phyloP scores from a whole-genome alignment of 768 basidiomycete species.

The Bullera alba region DNA sequence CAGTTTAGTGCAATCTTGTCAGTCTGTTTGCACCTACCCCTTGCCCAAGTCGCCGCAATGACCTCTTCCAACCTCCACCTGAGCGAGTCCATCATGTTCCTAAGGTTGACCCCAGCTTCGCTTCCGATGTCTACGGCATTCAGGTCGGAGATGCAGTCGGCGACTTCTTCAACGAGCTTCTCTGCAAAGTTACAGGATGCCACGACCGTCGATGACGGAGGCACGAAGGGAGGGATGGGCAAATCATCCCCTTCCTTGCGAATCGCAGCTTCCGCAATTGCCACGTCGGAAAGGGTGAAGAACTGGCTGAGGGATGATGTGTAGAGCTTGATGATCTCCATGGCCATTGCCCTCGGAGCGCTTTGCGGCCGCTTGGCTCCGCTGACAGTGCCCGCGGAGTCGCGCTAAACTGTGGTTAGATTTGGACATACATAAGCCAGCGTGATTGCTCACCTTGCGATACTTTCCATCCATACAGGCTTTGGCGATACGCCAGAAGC shows the following conservation, averaged over 20 bases:
- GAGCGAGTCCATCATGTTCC: slow-evolving; percentile 67
- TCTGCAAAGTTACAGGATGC: slow-evolving; percentile 72
- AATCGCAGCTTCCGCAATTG: slow-evolving; percentile 57
- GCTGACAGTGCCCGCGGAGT: slow-evolving; percentile 26
- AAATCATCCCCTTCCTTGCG: slow-evolving; percentile 43
- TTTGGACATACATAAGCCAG: not conserved
- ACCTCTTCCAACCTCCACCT: slow-evolving; percentile 85
- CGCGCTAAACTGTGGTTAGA: slow-evolving; percentile 22
- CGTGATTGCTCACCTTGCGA: slow-evolving; percentile 58
- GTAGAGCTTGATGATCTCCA: slow-evolving; percentile 79
- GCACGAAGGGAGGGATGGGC: slow-evolving; percentile 57
- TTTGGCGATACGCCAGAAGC: slow-evolving; percentile 87
- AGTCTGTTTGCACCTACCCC: slow-evolving; percentile 56
- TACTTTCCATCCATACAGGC: slow-evolving; percentile 90
- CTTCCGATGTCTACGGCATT: slow-evolving; percentile 68
- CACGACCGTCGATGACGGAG: slow-evolving; percentile 64
- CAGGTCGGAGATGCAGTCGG: slow-evolving; percentile 77
- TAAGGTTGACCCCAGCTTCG: slow-evolving; percentile 58
- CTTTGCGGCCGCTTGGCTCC: slow-evolving; percentile 68
- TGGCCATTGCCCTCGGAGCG: slow-evolving; percentile 78
- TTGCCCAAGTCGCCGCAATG: slow-evolving; percentile 68
- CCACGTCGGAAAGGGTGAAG: slow-evolving; percentile 73
- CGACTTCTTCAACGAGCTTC: slow-evolving; percentile 73
- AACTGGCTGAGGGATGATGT: slow-evolving; percentile 76
- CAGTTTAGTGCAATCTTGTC: not conserved